Conservation (phyloP, 306 rosid genomes). For the Cucurbita pepo region DNA sequence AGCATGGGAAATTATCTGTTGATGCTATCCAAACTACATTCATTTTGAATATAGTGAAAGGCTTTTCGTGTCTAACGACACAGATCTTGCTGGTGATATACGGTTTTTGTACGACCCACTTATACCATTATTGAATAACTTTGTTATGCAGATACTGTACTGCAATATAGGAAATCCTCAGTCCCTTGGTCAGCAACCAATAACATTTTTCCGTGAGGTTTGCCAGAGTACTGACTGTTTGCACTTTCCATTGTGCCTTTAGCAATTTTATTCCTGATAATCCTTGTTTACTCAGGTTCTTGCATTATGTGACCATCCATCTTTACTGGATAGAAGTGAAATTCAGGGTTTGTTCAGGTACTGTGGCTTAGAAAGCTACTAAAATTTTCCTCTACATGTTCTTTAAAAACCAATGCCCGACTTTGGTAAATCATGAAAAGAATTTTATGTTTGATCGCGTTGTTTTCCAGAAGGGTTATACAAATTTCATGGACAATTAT, state of each 20-base stretch:
- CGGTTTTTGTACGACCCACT: neutral
- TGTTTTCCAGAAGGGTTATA: neutral
- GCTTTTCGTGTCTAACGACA: neutral
- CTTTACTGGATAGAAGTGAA: slow-evolving; percentile 61
- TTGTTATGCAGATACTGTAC: slow-evolving; percentile 48
- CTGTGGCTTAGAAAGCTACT: neutral
- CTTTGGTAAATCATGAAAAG: neutral
- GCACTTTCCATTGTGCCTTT: neutral
- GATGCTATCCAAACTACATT: neutral
- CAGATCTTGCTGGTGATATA: neutral
- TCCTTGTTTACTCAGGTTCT: slow-evolving; percentile 39
- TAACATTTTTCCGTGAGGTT: slow-evolving; percentile 94
- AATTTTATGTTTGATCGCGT: neutral
- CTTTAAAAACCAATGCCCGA: neutral
- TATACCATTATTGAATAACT: neutral
- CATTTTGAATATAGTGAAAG: neutral
- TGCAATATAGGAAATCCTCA: slow-evolving; percentile 98
- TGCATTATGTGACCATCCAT: slow-evolving; percentile 79
- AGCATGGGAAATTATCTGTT: neutral
- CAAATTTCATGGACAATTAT: neutral
- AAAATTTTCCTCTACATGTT: too few relatives aligned
- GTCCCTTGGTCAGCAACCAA: slow-evolving; percentile 84
- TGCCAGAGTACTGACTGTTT: slow-evolving; percentile 10
- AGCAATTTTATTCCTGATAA: slow-evolving; percentile 7
- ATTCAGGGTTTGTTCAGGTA: slow-evolving; percentile 93